Base-by-base conservation (phyloP, 306 rosid genomes). In the Dalbergia cochinchinensis region DNA sequence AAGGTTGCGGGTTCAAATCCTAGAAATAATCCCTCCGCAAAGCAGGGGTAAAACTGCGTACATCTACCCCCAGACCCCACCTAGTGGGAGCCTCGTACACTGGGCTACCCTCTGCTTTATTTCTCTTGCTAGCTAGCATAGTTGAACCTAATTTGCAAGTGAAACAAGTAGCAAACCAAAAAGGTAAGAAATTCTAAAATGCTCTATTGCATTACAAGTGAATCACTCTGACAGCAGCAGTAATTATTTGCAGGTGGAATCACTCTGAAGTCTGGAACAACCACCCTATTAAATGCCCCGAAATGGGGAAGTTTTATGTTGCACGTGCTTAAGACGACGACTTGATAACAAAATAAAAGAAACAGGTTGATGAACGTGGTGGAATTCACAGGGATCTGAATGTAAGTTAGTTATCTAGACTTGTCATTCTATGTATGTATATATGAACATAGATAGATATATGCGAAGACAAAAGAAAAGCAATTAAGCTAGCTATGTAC, bases 311-410 rank as follows among this genome's bases (percentile, higher is more conserved):
- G 54, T 44, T 12, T 45, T 7, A 15, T 10, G 63, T 5, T 33
- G 37, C 63, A 70, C 33, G 42, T 34, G 47, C 31, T 51, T 26
- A 51, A 33, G 33, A 71, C 44, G 61, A 44, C 3, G 26, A 50
- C 2, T 15, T 9, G 33, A 44, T 37, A 37, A 37, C 41, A 42
- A 42, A 42, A 42, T 42, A 42, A 8, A 42, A 54, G 19, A 48
- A 39, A 35, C 34, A 37, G 39, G 22, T 35, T 42, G 61, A 22
- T 60, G 33, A 22, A 60, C 16, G 45, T 57, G 20, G 10, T 74
- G 18, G 60, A 50, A 50, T 50, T 50, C 7, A 50, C 16, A 50
- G 57, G 57, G 57, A 75, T 62, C 50, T 33, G 62, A 51, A 47
- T 62, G 16, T 11, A 33, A 74, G 26, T 1, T 60, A 26, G 26